Percentiles rank a stretch among this genome's conserved stretches.
These are phyloP conservation scores for Platanthera zijinensis DNA, from an alignment of 106 monocot genomes.

Conservation along the genomic window DNA sequence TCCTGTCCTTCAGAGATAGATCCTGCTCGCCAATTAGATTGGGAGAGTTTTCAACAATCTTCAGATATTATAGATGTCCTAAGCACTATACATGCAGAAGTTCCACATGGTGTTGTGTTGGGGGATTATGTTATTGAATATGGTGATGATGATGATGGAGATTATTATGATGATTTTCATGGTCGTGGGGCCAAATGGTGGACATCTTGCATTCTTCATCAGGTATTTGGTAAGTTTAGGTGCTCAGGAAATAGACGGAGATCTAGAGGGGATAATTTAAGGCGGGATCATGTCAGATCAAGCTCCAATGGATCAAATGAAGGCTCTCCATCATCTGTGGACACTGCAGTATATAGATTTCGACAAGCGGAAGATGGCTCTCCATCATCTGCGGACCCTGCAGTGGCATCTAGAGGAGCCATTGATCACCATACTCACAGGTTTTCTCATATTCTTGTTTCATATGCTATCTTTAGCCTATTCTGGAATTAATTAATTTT, in stretches of 20 bases:
- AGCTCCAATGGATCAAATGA: conserved; percentile 14
- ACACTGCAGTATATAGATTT: conserved; percentile 9
- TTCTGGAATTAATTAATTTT: not conserved
- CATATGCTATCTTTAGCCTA: not conserved
- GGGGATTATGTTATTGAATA: conserved; percentile 48
- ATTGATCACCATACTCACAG: not conserved
- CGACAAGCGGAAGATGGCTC: conserved; percentile 18
- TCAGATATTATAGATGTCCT: conserved; percentile 39
- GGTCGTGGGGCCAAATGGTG: conserved; percentile 33
- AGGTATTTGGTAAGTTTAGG: conserved; percentile 27
- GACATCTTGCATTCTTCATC: conserved; percentile 33
- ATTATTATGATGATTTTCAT: conserved; percentile 30
- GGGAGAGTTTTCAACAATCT: conserved; percentile 41
- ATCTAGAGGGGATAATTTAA: conserved; percentile 10
- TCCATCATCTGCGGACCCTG: not conserved
- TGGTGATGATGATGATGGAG: conserved; percentile 14
- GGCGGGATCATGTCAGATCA: conserved; percentile 2
- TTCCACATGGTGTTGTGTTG: conserved; percentile 32
- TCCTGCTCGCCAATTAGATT: conserved; percentile 27
- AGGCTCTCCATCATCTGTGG: conserved; percentile 18
- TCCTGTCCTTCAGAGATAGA: conserved; percentile 34
- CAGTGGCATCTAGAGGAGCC: conserved; percentile 2
- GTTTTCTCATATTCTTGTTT: not conserved
- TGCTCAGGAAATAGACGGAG: conserved; percentile 22
- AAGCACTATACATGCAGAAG: conserved; percentile 36